phyloP scores from a whole-genome alignment of 495 filamentous ascomycete species.

The Aspergillus baeticus region DNA sequence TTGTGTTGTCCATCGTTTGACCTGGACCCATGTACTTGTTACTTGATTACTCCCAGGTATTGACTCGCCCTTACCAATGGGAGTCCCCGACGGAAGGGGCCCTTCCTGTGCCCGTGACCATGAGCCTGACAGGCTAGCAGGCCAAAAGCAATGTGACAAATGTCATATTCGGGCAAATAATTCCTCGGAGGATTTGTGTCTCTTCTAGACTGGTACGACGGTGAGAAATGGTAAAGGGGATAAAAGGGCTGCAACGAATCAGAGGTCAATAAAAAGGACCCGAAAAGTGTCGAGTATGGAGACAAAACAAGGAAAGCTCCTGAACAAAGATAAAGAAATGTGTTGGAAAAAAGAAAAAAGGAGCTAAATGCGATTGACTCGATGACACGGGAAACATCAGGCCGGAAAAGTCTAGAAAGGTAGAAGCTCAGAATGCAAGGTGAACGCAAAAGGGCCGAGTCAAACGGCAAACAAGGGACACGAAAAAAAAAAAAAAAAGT shows the following conservation, averaged over 20 bases:
- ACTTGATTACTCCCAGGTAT: not conserved
- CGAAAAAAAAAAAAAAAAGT: slow-evolving; percentile 1
- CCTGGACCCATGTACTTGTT: slow-evolving; percentile 3
- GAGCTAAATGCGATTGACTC: slow-evolving; percentile 1
- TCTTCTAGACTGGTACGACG: not conserved
- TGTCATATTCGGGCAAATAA: slow-evolving; percentile 8
- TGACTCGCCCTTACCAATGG: not conserved
- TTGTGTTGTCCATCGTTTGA: slow-evolving; percentile 1
- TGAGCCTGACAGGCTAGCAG: slow-evolving; percentile 3
- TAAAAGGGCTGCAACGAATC: not conserved
- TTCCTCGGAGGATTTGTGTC: slow-evolving; percentile 15
- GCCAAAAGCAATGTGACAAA: slow-evolving; percentile 16
- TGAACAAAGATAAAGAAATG: slow-evolving; percentile 10
- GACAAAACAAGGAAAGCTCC: not conserved
- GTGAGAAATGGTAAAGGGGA: slow-evolving; percentile 3
- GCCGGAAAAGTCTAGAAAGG: slow-evolving; percentile 4
- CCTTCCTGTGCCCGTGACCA: not conserved
- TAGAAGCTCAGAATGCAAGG: not conserved
- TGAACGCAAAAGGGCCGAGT: slow-evolving; percentile 3
- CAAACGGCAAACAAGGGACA: slow-evolving; percentile 7
- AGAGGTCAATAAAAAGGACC: slow-evolving; percentile 4
- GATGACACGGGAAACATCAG: slow-evolving; percentile 11
- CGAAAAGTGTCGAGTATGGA: not conserved
- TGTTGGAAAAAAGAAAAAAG: slow-evolving; percentile 6
- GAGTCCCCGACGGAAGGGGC: not conserved